A percentile compares a stretch with the other conserved stretches of the same genome.
Conservation (phyloP, 2,329 filamentous ascomycete genomes). For the Exophiala sp. region DNA sequence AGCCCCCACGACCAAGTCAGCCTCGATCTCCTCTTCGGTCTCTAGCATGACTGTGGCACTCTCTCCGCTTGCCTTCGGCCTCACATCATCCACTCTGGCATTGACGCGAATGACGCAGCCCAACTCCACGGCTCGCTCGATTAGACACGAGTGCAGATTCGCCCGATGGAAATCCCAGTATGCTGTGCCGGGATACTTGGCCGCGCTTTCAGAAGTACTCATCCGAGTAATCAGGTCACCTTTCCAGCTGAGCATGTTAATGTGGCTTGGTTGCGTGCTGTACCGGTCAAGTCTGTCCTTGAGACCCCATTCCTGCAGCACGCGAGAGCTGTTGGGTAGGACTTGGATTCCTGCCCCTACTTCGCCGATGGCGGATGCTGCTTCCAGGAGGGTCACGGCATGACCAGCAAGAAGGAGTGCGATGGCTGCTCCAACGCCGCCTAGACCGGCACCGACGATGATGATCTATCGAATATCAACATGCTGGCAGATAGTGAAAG, state of each 20-base stretch:
- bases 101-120: conserved; percentile 35
- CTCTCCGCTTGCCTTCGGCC: conserved; percentile 30
- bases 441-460: conserved; percentile 33
- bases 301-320: conserved; percentile 23
- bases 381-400: conserved; percentile 30
- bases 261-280: conserved; percentile 1
- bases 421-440: conserved; percentile 31
- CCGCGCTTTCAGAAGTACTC: conserved; percentile 8
- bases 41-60: conserved; percentile 31
- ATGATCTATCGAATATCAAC: conserved; percentile 17
- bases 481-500: too few species aligned
- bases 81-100: conserved; percentile 32
- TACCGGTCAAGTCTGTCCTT: conserved; percentile 4
- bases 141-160: conserved; percentile 42
- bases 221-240: conserved; percentile 14
- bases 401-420: conserved; percentile 29
- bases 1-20: conserved; percentile 31
- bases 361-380: conserved; percentile 26
- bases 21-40: conserved; percentile 25
- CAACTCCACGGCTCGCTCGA: conserved; percentile 38
- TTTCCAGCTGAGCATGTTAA: conserved; percentile 17
- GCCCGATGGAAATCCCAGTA: conserved; percentile 49
- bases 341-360: conserved; percentile 28
- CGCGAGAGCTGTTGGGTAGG: conserved; percentile 24
- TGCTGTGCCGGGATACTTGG: conserved; percentile 32